Base-by-base conservation (phyloP, 768 basidiomycete genomes). In the Ramaria sp. region DNA sequence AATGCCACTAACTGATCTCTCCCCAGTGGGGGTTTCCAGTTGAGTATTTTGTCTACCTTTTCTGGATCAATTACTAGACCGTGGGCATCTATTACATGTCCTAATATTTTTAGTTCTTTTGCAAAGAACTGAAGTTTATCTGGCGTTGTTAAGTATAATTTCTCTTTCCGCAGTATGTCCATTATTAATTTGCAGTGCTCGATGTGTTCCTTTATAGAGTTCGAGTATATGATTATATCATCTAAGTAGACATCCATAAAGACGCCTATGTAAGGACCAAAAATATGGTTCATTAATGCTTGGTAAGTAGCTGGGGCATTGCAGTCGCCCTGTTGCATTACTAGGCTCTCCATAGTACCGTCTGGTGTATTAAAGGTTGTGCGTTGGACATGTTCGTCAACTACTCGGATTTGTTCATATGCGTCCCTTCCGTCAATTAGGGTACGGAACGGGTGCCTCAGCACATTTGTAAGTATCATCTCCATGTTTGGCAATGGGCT, bases 321-420 rank as follows among this genome's bases (percentile, higher is more conserved):
- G 51, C 63, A 63, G 45, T 71, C 65, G 0, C 69, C 69, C 22
- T 65, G 64, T 54, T 73, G 72, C 54, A 75, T 63, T 0, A 78
- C 73, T 0, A 64, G 57, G 39, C 73, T 74, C 2, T 68, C 69
- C 72, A 78, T 76, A 24, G 69, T 76, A 0, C 77, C 75, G 63
- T 73, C 69, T n/a, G 71, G 71, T 1, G 70, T 76, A 0, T 69
- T 61, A 47, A 73, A 68, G 0, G 68, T 56, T 0, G 70, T 69
- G 0, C 60, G 30, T n/a, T n/a, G 38, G 0, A 70, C 66, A 33
- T 70, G 59, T 0, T 68, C 65, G 0, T 63, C 64, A 1, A 43
- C 49, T 3, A 70, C 52, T 0, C 65, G 59, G 9, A 72, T 68
- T 41, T 70, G 69, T 34, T 72, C 66, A 48, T 69, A 72, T 0